Base-by-base conservation (phyloP, 2,329 filamentous ascomycete genomes). In the Aureobasidium mangrovei region DNA sequence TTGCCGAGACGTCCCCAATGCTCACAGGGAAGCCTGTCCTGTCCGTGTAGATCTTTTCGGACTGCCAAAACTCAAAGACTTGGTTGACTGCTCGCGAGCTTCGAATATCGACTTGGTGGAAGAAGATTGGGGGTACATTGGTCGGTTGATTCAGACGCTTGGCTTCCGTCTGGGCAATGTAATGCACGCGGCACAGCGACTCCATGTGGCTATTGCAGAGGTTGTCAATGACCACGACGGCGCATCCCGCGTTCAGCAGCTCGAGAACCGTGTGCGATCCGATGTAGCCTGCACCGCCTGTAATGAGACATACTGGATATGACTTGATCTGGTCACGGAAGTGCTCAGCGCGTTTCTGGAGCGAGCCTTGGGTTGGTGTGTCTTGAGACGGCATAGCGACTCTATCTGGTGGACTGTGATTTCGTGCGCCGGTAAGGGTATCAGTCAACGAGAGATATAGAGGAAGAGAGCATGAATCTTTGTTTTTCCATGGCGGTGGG, bases 221-320 rank as follows among this genome's bases (percentile, higher is more conserved):
- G 57, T 74, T 67, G 58, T 74, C 71, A 43, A 73, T 63, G 12
- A 73, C 63, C 55, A 80, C 70, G 32, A 80, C 77, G 58, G 77
- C 78, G 65, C 77, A 73, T 24, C 77, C 75, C 35, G 72, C 72
- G 57, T 79, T 76, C 56, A 80, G 69, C 33, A 81, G 67, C 60
- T 80, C 77, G 0, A 80, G 67, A 1, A 74, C 71, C 0, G 77
- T 80, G 62, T 80, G 77, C 2, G 76, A 79, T 29, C 78, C 78
- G 53, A 80, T 80, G 43, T 55, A 55, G 8, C 53, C 53, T 31
- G 44, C 45, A 26, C 53, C 53, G 26, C 53, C 53, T 4, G 44
- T 48, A 8, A 49, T 44, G 28, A 55, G 53, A 38, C 44, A 49
- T 46, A 55, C 45, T 31, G 53, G 39, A 6, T 39, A 55, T 8